A percentile compares a stretch with the other conserved stretches of the same genome.
These are phyloP conservation scores for Dryas octopetala DNA, from an alignment of 306 rosid genomes.

Conservation along the genomic window DNA sequence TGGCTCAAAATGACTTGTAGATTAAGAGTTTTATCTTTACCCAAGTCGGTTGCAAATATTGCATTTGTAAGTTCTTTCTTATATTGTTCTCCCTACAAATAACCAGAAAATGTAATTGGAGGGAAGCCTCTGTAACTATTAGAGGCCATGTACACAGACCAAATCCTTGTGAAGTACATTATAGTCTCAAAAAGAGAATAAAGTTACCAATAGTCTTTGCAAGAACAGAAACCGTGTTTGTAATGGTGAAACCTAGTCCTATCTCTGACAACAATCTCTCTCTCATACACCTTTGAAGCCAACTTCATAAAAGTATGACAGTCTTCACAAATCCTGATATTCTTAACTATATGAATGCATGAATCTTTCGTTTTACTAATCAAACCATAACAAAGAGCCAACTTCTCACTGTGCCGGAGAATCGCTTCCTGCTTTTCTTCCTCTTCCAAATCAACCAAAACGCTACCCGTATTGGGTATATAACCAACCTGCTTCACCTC, in stretches of 20 bases:
- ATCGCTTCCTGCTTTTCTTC: slow-evolving; percentile 66
- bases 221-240: slow-evolving; percentile 67
- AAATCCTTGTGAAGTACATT: neutral
- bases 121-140: neutral
- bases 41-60: neutral
- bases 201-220: slow-evolving; percentile 74
- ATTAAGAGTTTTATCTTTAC: neutral
- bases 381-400: slow-evolving; percentile 75
- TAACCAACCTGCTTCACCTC: slow-evolving; percentile 66
- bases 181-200: neutral
- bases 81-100: neutral
- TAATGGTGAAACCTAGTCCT: slow-evolving; percentile 87
- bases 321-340: slow-evolving; percentile 82
- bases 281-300: slow-evolving; percentile 61
- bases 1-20: neutral
- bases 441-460: slow-evolving; percentile 72
- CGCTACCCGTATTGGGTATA: slow-evolving; percentile 44
- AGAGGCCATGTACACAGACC: neutral
- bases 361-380: slow-evolving; percentile 41
- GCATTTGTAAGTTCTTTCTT: neutral
- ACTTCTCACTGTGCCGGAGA: slow-evolving; percentile 86
- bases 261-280: slow-evolving; percentile 65
- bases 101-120: neutral
- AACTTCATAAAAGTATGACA: slow-evolving; percentile 82
- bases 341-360: slow-evolving; percentile 62